Evolutionary conservation across 2,329 filamentous ascomycete species (phyloP).

Genomic region (Colletotrichum sp.): DNA sequence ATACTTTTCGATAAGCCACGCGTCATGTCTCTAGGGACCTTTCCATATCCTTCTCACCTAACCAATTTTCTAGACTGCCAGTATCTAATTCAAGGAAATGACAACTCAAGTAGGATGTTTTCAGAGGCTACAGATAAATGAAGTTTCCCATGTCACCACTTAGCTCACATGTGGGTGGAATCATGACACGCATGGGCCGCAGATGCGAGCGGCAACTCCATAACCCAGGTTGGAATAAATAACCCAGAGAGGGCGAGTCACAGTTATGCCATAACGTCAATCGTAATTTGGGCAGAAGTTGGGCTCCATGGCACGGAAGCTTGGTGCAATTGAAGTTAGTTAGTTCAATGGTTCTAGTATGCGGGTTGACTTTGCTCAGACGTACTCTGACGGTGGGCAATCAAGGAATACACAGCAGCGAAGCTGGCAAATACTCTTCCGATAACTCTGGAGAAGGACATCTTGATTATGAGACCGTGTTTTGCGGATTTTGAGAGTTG

Average conservation of each 20-base stretch:
- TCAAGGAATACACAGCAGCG: background rate
- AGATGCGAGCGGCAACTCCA: background rate
- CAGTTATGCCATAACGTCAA: background rate
- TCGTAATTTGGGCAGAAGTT: no score
- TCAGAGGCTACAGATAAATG: background rate
- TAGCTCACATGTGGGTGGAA: background rate
- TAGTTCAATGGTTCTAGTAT: fast-evolving
- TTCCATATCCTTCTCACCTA: background rate
- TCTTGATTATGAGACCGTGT: background rate
- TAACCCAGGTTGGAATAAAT: background rate
- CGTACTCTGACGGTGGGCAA: fast-evolving
- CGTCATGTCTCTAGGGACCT: background rate
- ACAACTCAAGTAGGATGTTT: background rate
- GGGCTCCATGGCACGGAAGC: background rate
- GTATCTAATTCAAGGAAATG: background rate
- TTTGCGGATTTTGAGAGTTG: fast-evolving
- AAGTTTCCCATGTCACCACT: background rate
- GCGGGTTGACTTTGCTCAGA: fast-evolving
- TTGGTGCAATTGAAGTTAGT: background rate
- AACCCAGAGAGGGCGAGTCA: background rate
- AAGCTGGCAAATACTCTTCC: fast-evolving
- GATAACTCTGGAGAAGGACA: background rate
- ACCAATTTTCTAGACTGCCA: background rate
- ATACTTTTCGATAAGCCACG: background rate
- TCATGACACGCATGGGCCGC: background rate